Conservation (phyloP, 352 stramenopile genomes). For the Thalassiosira livingstoniorum region DNA sequence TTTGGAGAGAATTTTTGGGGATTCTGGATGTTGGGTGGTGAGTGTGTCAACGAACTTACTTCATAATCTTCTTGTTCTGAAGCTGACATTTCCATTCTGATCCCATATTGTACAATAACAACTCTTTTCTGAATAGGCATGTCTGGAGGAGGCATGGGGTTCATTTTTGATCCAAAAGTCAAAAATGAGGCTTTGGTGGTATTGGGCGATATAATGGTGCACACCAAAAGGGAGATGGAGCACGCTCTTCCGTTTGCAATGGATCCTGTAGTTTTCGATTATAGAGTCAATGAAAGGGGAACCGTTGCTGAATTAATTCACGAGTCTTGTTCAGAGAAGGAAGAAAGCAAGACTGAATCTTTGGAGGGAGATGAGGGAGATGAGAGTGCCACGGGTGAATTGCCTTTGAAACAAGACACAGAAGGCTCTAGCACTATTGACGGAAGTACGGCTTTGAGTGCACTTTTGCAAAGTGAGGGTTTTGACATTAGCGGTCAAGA, state of each 20-base stretch:
- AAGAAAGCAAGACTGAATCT: too few species aligned
- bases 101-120: too few species aligned
- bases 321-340: too few species aligned
- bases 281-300: conserved; percentile 67
- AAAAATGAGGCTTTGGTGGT: conserved; percentile 53
- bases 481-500: conserved; percentile 66
- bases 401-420: conserved; percentile 13
- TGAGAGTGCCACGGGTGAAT: conserved; percentile 8
- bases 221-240: conserved; percentile 55
- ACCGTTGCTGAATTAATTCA: conserved; percentile 63
- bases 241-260: conserved; percentile 53
- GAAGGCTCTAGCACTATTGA: too few species aligned
- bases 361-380: conserved; percentile 22
- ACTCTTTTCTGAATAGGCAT: too few species aligned
- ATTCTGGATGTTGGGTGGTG: conserved; percentile 65
- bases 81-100: too few species aligned
- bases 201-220: conserved; percentile 69
- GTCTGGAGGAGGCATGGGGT: conserved; percentile 75
- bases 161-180: conserved; percentile 68
- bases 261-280: conserved; percentile 74
- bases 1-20: conserved; percentile 68
- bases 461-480: conserved; percentile 55
- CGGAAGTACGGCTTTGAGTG: too few species aligned
- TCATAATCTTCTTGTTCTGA: too few species aligned
- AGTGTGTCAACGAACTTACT: too few species aligned